Evolutionary conservation across 2,329 filamentous ascomycete genomes (phyloP).

Genomic region (Colletotrichum lini): DNA sequence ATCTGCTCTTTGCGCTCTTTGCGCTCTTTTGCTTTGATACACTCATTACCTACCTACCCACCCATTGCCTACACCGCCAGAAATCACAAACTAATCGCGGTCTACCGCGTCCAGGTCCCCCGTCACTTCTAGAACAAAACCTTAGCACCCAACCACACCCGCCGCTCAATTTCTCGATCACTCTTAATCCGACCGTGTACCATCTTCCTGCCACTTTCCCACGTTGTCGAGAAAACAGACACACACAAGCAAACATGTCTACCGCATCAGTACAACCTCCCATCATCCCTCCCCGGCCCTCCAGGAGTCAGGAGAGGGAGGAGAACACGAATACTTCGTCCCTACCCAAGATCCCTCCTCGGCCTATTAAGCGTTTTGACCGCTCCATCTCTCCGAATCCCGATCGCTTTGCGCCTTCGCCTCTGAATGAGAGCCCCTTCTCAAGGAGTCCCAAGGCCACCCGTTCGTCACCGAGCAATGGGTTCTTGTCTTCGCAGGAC

Average conservation of each 20-base stretch:
- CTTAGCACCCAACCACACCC: neutral
- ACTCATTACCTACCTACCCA: too few species aligned
- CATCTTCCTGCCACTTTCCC: neutral
- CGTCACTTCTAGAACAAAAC: slow-evolving; percentile 4
- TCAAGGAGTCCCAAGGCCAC: slow-evolving; percentile 60
- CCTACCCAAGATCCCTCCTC: slow-evolving; percentile 82
- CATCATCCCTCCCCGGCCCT: slow-evolving; percentile 70
- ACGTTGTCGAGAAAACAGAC: slow-evolving; percentile 38
- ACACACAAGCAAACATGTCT: slow-evolving; percentile 59
- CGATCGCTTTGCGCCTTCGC: slow-evolving; percentile 87
- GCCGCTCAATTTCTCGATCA: neutral
- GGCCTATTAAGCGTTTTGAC: slow-evolving; percentile 79
- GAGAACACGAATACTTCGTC: slow-evolving; percentile 50
- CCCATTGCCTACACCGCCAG: slow-evolving; percentile 14
- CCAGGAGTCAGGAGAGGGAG: slow-evolving; percentile 63
- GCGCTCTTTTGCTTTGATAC: slow-evolving; percentile 38
- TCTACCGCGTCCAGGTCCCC: slow-evolving; percentile 19
- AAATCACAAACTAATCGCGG: slow-evolving; percentile 24
- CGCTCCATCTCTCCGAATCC: slow-evolving; percentile 84
- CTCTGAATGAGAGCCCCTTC: slow-evolving; percentile 80
- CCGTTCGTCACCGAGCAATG: slow-evolving; percentile 54
- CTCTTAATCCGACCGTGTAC: neutral
- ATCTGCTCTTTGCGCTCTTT: slow-evolving; percentile 26
- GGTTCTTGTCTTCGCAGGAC: slow-evolving; percentile 52
- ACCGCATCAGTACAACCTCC: slow-evolving; percentile 67